Percentiles rank a stretch among this genome's conserved stretches.
Evolutionary conservation across 2,329 filamentous ascomycete species (phyloP).

Genomic region (Pseudocercospora fuligena): DNA sequence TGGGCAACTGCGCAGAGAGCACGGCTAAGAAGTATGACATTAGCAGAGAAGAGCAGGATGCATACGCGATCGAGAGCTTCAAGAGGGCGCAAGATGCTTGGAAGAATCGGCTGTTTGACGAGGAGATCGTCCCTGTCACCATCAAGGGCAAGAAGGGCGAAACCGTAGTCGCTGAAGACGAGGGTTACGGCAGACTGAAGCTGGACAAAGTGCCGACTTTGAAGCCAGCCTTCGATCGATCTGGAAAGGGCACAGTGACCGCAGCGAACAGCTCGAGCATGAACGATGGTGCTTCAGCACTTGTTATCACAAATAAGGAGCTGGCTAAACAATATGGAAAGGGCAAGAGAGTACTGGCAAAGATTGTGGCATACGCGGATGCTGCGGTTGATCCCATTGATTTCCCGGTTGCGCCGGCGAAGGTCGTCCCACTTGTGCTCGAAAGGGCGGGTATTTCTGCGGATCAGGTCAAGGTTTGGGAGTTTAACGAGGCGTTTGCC

Average conservation of each 20-base stretch:
- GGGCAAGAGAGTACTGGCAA: constrained; percentile 80
- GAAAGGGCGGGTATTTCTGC: constrained; percentile 87
- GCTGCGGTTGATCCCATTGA: constrained; percentile 89
- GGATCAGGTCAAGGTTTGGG: constrained; percentile 92
- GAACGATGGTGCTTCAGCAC: constrained; percentile 90
- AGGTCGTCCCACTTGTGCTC: constrained; percentile 88
- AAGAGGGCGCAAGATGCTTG: constrained; percentile 88
- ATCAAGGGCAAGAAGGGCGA: constrained; percentile 85
- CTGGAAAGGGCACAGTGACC: constrained; percentile 87
- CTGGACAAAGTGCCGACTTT: constrained; percentile 82
- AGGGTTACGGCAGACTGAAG: constrained; percentile 87
- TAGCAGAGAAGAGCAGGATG: constrained; percentile 83
- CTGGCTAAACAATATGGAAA: constrained; percentile 80
- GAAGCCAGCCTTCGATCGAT: constrained; percentile 87
- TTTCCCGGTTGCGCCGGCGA: constrained; percentile 90
- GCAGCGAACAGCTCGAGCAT: constrained; percentile 93
- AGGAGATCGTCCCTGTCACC: constrained; percentile 88
- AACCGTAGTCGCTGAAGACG: constrained; percentile 77
- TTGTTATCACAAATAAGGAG: constrained; percentile 81
- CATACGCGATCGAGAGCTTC: constrained; percentile 88
- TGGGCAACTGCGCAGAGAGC: constrained; percentile 95
- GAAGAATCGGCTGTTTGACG: constrained; percentile 79
- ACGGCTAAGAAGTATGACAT: constrained; percentile 87
- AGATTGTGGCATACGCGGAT: constrained; percentile 84
- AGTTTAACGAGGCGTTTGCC: constrained; percentile 98